phyloP scores from a whole-genome alignment of 1,139 yeast genomes.

The Hyphopichia pseudoburtonii region DNA sequence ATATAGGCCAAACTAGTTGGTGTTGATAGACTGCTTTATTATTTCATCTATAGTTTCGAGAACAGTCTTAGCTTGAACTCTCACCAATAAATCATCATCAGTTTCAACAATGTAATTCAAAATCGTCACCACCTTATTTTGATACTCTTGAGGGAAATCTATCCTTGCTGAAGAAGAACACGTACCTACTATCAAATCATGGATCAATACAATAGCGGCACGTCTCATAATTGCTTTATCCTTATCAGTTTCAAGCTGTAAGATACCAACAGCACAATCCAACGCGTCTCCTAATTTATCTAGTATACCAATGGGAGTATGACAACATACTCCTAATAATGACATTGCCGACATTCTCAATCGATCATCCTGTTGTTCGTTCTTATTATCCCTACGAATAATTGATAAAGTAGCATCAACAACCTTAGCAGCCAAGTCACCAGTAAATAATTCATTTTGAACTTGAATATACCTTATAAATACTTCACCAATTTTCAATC shows the following conservation, averaged over 20 bases:
- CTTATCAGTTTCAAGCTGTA: conserved; percentile 52
- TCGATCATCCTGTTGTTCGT: conserved; percentile 49
- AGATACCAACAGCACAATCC: conserved; percentile 75
- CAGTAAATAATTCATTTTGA: conserved; percentile 48
- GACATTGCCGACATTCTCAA: conserved; percentile 87
- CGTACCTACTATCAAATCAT: conserved; percentile 57
- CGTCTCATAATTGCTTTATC: conserved; percentile 64
- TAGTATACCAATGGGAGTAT: conserved; percentile 53
- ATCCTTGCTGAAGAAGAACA: conserved; percentile 39
- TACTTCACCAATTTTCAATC: conserved; percentile 80
- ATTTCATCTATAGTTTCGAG: conserved; percentile 43
- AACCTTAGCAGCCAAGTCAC: conserved; percentile 29
- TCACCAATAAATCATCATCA: conserved; percentile 56
- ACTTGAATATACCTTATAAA: conserved; percentile 57
- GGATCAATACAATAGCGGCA: conserved; percentile 68
- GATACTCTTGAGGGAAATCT: conserved; percentile 50
- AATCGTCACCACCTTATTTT: conserved; percentile 36
- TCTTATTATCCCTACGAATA: conserved; percentile 32
- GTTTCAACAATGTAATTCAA: conserved; percentile 47
- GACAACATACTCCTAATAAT: conserved; percentile 66
- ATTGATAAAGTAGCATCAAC: conserved; percentile 35
- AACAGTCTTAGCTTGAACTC: conserved; percentile 56
- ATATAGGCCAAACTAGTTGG: too few relatives aligned
- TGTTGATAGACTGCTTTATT: not conserved
- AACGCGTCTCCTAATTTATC: conserved; percentile 53